Conservation (phyloP, 2,329 filamentous ascomycete genomes). For the Cordyceps cateniannulata region DNA sequence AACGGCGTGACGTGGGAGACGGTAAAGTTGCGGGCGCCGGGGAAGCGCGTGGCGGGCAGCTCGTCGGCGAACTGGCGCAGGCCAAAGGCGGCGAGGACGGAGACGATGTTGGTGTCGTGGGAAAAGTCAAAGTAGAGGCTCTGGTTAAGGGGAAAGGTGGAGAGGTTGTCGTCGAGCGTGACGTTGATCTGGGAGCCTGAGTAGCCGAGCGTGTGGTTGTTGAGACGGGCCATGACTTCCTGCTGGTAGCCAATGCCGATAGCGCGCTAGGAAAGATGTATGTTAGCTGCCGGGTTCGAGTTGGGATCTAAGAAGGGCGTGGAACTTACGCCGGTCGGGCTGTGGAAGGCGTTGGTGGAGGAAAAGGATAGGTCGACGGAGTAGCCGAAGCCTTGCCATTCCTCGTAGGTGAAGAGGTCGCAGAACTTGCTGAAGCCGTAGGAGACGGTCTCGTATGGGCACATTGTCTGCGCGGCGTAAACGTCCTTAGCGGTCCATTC, state of each 20-base stretch:
- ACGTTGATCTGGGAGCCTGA: conserved; percentile 57
- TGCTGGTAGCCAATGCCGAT: conserved; percentile 69
- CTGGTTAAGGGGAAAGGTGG: conserved; percentile 69
- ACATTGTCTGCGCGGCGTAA: conserved; percentile 64
- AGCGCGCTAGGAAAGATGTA: conserved; percentile 50
- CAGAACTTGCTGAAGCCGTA: conserved; percentile 72
- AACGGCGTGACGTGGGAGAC: conserved; percentile 66
- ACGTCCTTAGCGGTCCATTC: conserved; percentile 59
- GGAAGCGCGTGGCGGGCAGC: conserved; percentile 49
- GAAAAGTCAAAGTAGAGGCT: conserved; percentile 71
- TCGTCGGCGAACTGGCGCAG: conserved; percentile 60
- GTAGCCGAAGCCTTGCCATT: conserved; percentile 70
- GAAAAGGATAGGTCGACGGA: conserved; percentile 60
- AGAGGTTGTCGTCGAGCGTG: conserved; percentile 61
- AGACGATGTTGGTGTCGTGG: conserved; percentile 69
- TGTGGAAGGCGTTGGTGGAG: conserved; percentile 55
- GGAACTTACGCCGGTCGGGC: conserved; percentile 50
- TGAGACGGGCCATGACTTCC: conserved; percentile 64
- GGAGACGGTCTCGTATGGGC: conserved; percentile 72
- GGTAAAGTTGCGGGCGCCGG: conserved; percentile 54
- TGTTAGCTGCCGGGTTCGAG: not conserved
- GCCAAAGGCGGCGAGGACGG: conserved; percentile 65
- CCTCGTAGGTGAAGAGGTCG: conserved; percentile 65
- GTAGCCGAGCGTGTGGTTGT: conserved; percentile 57
- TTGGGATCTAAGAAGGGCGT: too few relatives aligned